Evolutionary conservation across 768 basidiomycete genomes (phyloP).

Genomic region (Boletus sp.): DNA sequence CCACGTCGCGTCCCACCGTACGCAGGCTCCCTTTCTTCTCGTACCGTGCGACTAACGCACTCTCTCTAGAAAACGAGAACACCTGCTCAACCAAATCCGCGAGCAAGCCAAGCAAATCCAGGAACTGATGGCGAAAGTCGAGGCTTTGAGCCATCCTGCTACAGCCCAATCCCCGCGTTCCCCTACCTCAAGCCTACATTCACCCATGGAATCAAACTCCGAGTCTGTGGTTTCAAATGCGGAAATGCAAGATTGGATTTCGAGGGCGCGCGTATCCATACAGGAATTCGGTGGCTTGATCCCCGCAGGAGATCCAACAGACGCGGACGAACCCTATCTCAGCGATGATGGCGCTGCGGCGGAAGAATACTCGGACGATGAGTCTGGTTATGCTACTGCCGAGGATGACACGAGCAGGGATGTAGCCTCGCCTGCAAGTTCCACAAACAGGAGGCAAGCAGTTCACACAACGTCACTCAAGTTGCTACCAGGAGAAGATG

Average conservation of each 20-base stretch:
- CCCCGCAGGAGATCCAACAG: constrained; percentile 58
- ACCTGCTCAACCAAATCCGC: constrained; percentile 73
- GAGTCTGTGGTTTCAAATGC: constrained; percentile 40
- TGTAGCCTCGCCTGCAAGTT: constrained; percentile 31
- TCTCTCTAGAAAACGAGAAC: constrained; percentile 66
- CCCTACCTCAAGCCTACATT: constrained; percentile 28
- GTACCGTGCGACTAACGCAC: neutral
- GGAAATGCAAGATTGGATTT: constrained; percentile 74
- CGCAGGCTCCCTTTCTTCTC: constrained; percentile 26
- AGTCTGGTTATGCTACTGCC: constrained; percentile 28
- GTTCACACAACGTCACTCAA: constrained; percentile 44
- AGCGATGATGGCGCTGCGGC: constrained; percentile 39
- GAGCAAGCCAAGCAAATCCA: constrained; percentile 72
- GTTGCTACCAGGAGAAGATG: constrained; percentile 57
- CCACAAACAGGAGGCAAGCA: constrained; percentile 39
- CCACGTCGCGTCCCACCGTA: constrained; percentile 79
- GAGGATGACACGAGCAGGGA: constrained; percentile 23
- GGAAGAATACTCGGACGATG: constrained; percentile 39
- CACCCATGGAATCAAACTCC: constrained; percentile 26
- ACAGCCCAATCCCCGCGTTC: constrained; percentile 37
- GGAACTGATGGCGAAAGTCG: constrained; percentile 68
- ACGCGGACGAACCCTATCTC: constrained; percentile 37
- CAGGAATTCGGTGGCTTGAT: constrained; percentile 68
- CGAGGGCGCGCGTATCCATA: constrained; percentile 67
- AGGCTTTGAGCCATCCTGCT: constrained; percentile 38